phyloP scores from a whole-genome alignment of 495 filamentous ascomycete genomes.

The Penicillium daleae region DNA sequence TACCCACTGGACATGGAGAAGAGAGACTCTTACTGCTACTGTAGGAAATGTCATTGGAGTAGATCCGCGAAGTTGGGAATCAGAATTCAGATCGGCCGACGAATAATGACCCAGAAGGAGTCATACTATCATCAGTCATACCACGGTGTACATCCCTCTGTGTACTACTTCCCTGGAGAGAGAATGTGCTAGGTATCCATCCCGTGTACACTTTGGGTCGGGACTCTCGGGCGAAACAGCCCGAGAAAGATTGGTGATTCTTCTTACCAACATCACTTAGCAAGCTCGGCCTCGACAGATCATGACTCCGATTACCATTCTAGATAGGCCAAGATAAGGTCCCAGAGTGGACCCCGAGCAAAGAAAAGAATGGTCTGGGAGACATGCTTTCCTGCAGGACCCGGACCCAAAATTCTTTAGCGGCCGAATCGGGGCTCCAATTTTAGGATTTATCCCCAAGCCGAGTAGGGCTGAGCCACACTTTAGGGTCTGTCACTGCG shows the following conservation, averaged over 20 bases:
- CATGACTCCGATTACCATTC: conserved; percentile 5
- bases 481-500: conserved; percentile 6
- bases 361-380: not conserved
- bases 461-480: conserved; percentile 35
- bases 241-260: not conserved
- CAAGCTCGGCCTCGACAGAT: not conserved
- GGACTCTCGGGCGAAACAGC: not conserved
- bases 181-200: too few species aligned
- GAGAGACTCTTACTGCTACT: too few species aligned
- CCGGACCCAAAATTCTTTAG: conserved; percentile 1
- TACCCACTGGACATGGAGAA: conserved; percentile 5
- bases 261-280: not conserved
- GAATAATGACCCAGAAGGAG: conserved; percentile 3
- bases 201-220: not conserved
- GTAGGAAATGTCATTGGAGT: not conserved
- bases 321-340: not conserved
- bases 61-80: not conserved
- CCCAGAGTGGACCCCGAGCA: not conserved
- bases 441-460: conserved; percentile 18
- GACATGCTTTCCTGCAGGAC: not conserved
- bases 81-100: not conserved
- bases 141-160: too few species aligned
- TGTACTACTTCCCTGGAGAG: too few species aligned
- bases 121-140: not conserved
- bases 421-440: conserved; percentile 21